Percentiles rank a stretch among this genome's conserved stretches.
These are phyloP conservation scores for Melanomma pulvis-pyrius DNA, from an alignment of 495 filamentous ascomycete genomes.

Conservation along the genomic window DNA sequence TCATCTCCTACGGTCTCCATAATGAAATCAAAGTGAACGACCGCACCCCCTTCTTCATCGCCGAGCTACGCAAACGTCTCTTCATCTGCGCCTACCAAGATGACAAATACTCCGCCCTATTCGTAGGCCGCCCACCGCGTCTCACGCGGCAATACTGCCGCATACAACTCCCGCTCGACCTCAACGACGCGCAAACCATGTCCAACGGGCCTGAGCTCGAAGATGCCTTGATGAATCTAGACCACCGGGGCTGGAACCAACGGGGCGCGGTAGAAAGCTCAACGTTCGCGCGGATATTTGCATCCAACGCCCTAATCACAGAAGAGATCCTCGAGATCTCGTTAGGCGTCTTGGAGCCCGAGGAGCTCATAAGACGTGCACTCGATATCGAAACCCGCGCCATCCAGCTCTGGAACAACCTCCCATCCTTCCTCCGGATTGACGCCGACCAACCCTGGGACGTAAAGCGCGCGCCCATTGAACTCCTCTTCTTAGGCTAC, in stretches of 20 bases:
- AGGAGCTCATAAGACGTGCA: constrained; percentile 53
- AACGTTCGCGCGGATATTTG: constrained; percentile 54
- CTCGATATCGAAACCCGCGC: constrained; percentile 46
- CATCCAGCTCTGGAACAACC: constrained; percentile 9
- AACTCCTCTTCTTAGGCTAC: constrained; percentile 40
- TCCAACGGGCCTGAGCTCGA: constrained; percentile 51
- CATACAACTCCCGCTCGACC: constrained; percentile 59
- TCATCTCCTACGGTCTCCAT: constrained; percentile 63
- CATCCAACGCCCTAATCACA: constrained; percentile 52
- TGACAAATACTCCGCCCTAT: constrained; percentile 58
- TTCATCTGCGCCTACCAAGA: constrained; percentile 57
- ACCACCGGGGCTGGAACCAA: constrained; percentile 59
- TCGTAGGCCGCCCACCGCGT: constrained; percentile 60
- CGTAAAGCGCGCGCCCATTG: constrained; percentile 25
- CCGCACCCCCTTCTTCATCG: constrained; percentile 56
- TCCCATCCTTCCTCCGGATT: constrained; percentile 25
- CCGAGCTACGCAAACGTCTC: constrained; percentile 54
- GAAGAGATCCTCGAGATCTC: constrained; percentile 66
- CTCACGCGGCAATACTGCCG: constrained; percentile 59
- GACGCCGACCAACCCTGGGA: constrained; percentile 23
- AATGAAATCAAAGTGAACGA: constrained; percentile 51
- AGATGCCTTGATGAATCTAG: constrained; percentile 50
- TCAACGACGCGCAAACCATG: constrained; percentile 57
- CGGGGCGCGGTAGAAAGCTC: constrained; percentile 46
- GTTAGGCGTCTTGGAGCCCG: constrained; percentile 51